phyloP scores from a whole-genome alignment of 1,139 yeast genomes.

The Saccharomyces hybrid region DNA sequence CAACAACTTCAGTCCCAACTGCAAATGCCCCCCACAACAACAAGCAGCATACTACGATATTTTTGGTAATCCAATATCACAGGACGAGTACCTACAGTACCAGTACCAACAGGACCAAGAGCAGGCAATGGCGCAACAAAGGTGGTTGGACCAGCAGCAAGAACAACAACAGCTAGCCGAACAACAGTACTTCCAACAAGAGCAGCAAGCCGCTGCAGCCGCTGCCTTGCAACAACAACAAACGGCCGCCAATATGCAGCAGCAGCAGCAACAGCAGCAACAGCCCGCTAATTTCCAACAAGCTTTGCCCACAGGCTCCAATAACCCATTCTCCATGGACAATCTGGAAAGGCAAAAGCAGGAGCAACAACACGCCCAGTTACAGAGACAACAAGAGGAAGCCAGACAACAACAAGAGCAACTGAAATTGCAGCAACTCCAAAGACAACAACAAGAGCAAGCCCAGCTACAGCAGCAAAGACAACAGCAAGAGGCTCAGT shows the following conservation, averaged over 20 bases:
- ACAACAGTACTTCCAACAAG: conserved; percentile 18
- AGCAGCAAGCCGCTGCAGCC: conserved; percentile 14
- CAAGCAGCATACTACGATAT: conserved; percentile 46
- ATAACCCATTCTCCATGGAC: conserved; percentile 74
- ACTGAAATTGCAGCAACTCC: conserved; percentile 31
- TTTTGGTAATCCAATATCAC: conserved; percentile 70
- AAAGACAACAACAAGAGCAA: conserved; percentile 18
- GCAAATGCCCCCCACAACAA: conserved; percentile 24
- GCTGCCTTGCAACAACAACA: conserved; percentile 27
- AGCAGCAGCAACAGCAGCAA: conserved; percentile 33
- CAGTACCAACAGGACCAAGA: conserved; percentile 35
- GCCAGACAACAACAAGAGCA: conserved; percentile 23
- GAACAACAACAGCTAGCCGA: conserved; percentile 17
- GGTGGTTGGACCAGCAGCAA: conserved; percentile 20
- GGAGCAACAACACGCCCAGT: neutral
- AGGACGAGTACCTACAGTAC: conserved; percentile 35
- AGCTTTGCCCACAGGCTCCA: conserved; percentile 53
- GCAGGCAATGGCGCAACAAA: conserved; percentile 25
- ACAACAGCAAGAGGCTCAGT: conserved; percentile 21
- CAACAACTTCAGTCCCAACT: conserved; percentile 20
- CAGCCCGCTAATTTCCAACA: conserved; percentile 48
- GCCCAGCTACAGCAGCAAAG: conserved; percentile 6
- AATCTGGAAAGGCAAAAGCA: conserved; percentile 6
- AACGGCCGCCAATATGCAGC: conserved; percentile 32
- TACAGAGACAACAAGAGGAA: conserved; percentile 6